Base-by-base conservation (phyloP, 1,284 basidiomycete species). In the Ustilago tritici region DNA sequence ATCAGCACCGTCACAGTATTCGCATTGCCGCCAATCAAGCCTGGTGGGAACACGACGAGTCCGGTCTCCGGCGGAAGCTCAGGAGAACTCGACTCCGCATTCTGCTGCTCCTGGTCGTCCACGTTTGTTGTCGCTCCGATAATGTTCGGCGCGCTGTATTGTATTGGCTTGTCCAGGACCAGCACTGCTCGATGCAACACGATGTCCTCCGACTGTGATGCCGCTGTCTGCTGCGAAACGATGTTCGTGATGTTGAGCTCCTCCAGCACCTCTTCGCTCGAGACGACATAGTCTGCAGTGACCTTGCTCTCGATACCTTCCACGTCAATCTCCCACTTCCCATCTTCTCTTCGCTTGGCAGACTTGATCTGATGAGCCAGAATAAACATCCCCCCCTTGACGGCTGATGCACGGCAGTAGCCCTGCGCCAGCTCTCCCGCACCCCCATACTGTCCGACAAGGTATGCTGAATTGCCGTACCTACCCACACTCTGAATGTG, bases 381-480 rank as follows among this genome's bases (percentile, higher is more conserved):
- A 9, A 85, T 73, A 49, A 83, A 84, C 36, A 69, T 76, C 5
- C 78, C 74, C 31, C 83, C 82, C 19, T 83, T 76, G 38, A 85
- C 82, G 3, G 81, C 83, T 11, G 81, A 76, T 6, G 81, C 70
- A 34, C 84, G 73, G 43, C 81, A 81, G 57, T 82, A 85, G 0
- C 84, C 82, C 46, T 85, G 84, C 0, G 81, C 82, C 5, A 85
- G 68, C 68, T 85, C 84, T 23, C 83, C 83, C 1, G 82, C 83
- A 4, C 95, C 94, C 35, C 96, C 96, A 84, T 98, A 98, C 81
- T 98, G 95, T 0, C 94, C 94, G 5, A 98, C 90, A 15, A 99
- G 90, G 87, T 95, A 98, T 0, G 96, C 92, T 0, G 93, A 94
- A 11, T 93, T 88, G 7, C 96, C 96, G 83, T 97, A 98, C 36